These are phyloP conservation scores for Phytopythium boreale DNA, from an alignment of 352 stramenopile genomes.

Conservation along the genomic window DNA sequence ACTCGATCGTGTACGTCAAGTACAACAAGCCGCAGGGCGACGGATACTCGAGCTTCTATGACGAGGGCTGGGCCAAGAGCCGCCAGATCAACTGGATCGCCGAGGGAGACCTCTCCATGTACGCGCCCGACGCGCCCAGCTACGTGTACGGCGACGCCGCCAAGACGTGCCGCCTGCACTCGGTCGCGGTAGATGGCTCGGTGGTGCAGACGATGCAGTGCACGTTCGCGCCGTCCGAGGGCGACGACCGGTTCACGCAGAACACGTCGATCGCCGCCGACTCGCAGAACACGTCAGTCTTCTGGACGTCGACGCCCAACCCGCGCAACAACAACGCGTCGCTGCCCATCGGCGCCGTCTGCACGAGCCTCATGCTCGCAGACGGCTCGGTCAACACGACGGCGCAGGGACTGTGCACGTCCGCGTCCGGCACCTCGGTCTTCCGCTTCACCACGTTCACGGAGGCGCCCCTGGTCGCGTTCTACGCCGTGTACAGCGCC, in stretches of 20 bases:
- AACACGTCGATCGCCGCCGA: conserved; percentile 55
- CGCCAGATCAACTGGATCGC: conserved; percentile 64
- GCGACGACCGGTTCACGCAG: conserved; percentile 38
- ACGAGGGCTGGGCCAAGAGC: conserved; percentile 61
- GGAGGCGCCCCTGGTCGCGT: conserved; percentile 37
- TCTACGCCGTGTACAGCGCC: conserved; percentile 51
- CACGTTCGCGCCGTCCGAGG: conserved; percentile 24
- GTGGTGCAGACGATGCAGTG: conserved; percentile 43
- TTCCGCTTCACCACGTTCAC: conserved; percentile 59
- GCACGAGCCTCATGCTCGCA: conserved; percentile 41
- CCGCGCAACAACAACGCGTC: conserved; percentile 71
- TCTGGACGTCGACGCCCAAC: conserved; percentile 50
- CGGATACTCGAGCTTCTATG: conserved; percentile 49
- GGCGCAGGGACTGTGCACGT: conserved; percentile 24
- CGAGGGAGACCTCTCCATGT: conserved; percentile 48
- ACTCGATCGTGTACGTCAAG: conserved; percentile 48
- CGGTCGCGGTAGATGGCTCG: conserved; percentile 21
- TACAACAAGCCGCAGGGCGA: conserved; percentile 52
- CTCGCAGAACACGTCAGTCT: conserved; percentile 42
- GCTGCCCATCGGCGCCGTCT: conserved; percentile 53
- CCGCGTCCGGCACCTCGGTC: conserved; percentile 12
- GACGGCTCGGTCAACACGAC: conserved; percentile 27
- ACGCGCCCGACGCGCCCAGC: conserved; percentile 46
- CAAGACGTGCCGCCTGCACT: conserved; percentile 46
- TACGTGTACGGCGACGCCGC: conserved; percentile 51